Evolutionary conservation across 768 basidiomycete species (phyloP).

Genomic region (Macrocybe gigantea): DNA sequence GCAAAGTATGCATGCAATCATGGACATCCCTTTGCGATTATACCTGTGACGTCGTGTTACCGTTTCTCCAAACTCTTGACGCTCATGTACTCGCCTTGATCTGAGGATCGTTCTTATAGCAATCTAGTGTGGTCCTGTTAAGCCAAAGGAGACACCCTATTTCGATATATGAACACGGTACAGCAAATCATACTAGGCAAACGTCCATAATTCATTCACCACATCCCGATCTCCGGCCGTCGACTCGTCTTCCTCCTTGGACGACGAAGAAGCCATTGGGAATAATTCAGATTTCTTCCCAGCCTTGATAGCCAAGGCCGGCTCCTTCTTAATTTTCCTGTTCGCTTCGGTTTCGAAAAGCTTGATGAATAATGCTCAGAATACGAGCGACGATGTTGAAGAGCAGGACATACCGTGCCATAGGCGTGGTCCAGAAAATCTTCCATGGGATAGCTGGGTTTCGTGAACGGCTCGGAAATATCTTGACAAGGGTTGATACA

Average conservation of each 20-base stretch:
- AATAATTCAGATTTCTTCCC: slow-evolving; percentile 24
- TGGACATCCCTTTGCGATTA: too few relatives aligned
- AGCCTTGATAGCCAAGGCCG: slow-evolving; percentile 43
- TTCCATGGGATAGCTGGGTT: slow-evolving; percentile 83
- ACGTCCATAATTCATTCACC: slow-evolving; percentile 43
- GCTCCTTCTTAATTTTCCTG: slow-evolving; percentile 78
- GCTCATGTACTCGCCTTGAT: too few relatives aligned
- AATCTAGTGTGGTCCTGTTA: too few relatives aligned
- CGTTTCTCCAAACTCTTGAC: too few relatives aligned
- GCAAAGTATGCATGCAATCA: too few relatives aligned
- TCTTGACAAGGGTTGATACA: slow-evolving; percentile 81
- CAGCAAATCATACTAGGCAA: slow-evolving; percentile 16
- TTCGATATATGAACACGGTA: too few relatives aligned
- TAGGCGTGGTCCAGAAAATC: slow-evolving; percentile 97
- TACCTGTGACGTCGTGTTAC: too few relatives aligned
- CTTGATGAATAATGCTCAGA: slow-evolving; percentile 30
- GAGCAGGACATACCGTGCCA: slow-evolving; percentile 51
- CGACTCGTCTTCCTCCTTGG: not conserved
- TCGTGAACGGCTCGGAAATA: slow-evolving; percentile 95
- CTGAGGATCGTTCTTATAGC: too few relatives aligned
- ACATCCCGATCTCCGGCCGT: slow-evolving; percentile 22
- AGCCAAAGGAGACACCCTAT: too few relatives aligned
- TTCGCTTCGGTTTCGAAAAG: slow-evolving; percentile 82
- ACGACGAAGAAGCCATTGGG: slow-evolving; percentile 7
- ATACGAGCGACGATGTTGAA: not conserved